Evolutionary conservation across 176 grass and related monocot species (phyloP).

Genomic region (Bromus sterilis): DNA sequence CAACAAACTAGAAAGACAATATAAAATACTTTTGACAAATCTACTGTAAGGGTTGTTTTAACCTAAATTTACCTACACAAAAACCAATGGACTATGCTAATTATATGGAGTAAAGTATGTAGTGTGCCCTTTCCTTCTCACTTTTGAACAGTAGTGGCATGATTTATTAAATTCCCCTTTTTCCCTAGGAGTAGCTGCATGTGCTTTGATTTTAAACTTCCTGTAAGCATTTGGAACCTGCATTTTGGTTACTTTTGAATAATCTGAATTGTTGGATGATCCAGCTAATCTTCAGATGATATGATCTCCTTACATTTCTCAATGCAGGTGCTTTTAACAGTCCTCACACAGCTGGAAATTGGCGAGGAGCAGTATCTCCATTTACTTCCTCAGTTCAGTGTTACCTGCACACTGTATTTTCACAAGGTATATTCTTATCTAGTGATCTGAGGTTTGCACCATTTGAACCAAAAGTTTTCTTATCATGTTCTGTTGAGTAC

Average conservation of each 20-base stretch:
- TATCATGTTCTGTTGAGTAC: background rate
- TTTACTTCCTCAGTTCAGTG: conserved; percentile 80
- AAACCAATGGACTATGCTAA: background rate
- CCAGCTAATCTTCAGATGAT: conserved; percentile 6
- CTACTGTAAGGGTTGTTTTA: background rate
- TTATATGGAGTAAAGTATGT: background rate
- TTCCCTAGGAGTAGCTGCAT: background rate
- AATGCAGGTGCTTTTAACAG: conserved; percentile 74
- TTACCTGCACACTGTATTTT: conserved; percentile 85
- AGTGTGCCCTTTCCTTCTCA: background rate
- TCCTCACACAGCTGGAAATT: conserved; percentile 92
- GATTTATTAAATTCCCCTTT: conserved; percentile 6
- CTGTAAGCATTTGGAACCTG: too few relatives aligned
- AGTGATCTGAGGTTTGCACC: background rate
- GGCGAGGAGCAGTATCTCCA: conserved; percentile 76
- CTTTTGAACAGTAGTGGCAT: background rate
- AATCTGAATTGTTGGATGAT: background rate
- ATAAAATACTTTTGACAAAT: background rate
- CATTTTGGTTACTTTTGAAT: background rate
- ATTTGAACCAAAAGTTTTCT: background rate
- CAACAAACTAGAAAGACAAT: background rate
- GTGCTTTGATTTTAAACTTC: background rate
- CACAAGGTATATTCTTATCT: conserved; percentile 62
- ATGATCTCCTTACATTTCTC: background rate
- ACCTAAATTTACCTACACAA: background rate